Conservation (phyloP, 2,329 filamentous ascomycete genomes). For the Chaetomium strumarium region DNA sequence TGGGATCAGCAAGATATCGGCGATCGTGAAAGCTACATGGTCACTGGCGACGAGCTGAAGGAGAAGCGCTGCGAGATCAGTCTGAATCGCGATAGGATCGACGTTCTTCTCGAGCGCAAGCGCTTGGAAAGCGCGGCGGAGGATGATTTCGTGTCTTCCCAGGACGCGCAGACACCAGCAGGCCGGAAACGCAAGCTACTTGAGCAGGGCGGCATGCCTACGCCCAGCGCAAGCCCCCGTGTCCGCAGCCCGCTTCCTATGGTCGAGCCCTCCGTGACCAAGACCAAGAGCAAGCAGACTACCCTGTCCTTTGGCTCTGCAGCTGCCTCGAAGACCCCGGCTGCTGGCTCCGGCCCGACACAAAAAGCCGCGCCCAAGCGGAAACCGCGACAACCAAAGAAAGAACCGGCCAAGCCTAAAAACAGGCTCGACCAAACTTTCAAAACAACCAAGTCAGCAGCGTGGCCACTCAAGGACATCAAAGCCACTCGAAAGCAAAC, state of each 20-base stretch:
- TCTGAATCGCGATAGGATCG: constrained; percentile 34
- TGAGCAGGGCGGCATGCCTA: constrained; percentile 48
- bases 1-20: constrained; percentile 53
- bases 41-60: constrained; percentile 39
- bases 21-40: constrained; percentile 38
- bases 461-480: constrained; percentile 18
- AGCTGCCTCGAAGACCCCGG: constrained; percentile 26
- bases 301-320: constrained; percentile 40
- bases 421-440: constrained; percentile 38
- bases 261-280: constrained; percentile 32
- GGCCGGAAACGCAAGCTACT: constrained; percentile 36
- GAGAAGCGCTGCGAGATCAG: constrained; percentile 34
- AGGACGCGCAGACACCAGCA: constrained; percentile 23
- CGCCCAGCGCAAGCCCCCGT: constrained; percentile 52
- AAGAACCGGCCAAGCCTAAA: constrained; percentile 30
- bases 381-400: constrained; percentile 32
- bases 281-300: constrained; percentile 44
- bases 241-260: constrained; percentile 35
- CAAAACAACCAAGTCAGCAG: constrained; percentile 22
- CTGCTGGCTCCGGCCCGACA: not conserved
- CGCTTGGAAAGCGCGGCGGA: constrained; percentile 12
- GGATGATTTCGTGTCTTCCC: constrained; percentile 3
- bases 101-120: constrained; percentile 38
- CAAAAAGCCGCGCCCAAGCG: constrained; percentile 26
- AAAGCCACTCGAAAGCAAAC: not conserved